Base-by-base conservation (phyloP, 1,284 basidiomycete species). In the Inonotus hispidus region DNA sequence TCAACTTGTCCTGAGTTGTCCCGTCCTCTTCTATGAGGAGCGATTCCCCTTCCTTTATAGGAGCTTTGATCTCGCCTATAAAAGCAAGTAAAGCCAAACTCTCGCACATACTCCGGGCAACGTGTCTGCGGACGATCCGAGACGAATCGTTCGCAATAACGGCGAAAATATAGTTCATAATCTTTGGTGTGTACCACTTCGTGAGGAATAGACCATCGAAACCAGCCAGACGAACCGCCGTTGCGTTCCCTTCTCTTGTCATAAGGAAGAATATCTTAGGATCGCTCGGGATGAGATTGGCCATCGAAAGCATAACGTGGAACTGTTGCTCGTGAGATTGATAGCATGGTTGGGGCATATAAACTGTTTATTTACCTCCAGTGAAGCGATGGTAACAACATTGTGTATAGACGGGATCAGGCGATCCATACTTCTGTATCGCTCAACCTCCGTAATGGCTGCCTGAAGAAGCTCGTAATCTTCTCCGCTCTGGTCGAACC, bases 361-460 rank as follows among this genome's bases (percentile, higher is more conserved):
- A 32, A 35, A 16, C 14, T n/a, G 32, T 29, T 25, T 72, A 82
- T 65, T n/a, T 65, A 94, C 93, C 82, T 95, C 92, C 56, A 98
- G 76, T 2, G 88, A 88, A 32, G 96, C 93, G 58, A 94, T 82
- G 0, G 95, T 95, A 43, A 99, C 88, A 25, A 95, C 85, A 69
- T 99, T 99, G 70, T 98, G 94, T 63, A 87, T 89, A 3, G 95
- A 97, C 2, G 97, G 93, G 59, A 99, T 95, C 16, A 99, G 80
- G 60, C 94, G 82, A 72, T 99, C 97, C 83, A 98, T 93, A 66
- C 88, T 93, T 63, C 94, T 88, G 71, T 95, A 95, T 38, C 96
- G 82, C 70, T 96, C 93, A 43, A 98, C 85, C 70, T 93, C 92
- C 16, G 84, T 81, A 25, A 87, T 71, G 0, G 90, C 90, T 64